Evolutionary conservation across 495 filamentous ascomycete genomes (phyloP), one percentile per base, ranked within the genome.

Genomic region (Trichoderma reesei): DNA sequence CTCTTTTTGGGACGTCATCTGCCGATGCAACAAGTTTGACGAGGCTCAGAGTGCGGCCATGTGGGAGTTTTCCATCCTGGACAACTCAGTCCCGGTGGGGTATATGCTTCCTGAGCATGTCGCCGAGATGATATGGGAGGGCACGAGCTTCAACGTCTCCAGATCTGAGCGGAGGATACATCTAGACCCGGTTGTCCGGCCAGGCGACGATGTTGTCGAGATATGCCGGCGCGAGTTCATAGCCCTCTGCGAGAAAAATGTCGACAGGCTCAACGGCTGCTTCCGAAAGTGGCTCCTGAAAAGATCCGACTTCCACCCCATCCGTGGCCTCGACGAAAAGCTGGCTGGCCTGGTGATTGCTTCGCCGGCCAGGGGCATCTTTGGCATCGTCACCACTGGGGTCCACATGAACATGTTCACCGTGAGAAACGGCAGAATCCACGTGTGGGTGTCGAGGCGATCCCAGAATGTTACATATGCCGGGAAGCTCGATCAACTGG

Each of bases 331-430:
- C 11, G 48, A 56, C 33, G 48, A 20, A 13, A 33, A 56, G 20
- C n/a, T 56, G 26, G 48, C 48, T n/a, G 61, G 61, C 16, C 33
- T 62, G 26, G 41, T 34, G 39, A 42, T 62, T 14, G 16, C 61
- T 16, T 62, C 61, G 11, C 39, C 61, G 5, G 41, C 41, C 26
- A 41, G 61, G 18, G 61, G 61, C 18, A 46, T 62, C 14, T 42
- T 62, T 18, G 61, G 61, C 16, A 62, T 62, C 41, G 37, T 62
- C 6, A 62, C 61, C 13, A 34, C 61, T 1, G 61, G 61, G 6
- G 20, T 62, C 10, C 61, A 62, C 41, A 46, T 62, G 41, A 62
- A 62, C 41, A 46, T 44, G 38, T 62, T 34, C 39, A 62, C 61
- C 37, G 18, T 31, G 13, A 46, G 37, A 2, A 31, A 44, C 6